These are phyloP conservation scores for Coniosporium tulheliwenetii DNA, from an alignment of 2,329 filamentous ascomycete genomes.

Conservation along the genomic window DNA sequence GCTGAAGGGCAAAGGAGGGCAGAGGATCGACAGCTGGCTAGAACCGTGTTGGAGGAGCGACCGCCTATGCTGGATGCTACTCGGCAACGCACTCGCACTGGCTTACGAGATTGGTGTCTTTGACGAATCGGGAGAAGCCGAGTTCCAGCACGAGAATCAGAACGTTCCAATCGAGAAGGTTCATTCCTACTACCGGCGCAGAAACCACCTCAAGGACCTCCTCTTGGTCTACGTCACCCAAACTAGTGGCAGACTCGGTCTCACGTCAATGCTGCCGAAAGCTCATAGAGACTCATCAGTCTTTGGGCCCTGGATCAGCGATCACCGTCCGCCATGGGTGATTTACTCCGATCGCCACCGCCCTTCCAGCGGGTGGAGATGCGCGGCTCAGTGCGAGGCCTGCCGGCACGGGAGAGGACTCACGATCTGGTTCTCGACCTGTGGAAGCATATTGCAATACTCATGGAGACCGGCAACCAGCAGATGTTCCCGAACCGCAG, in stretches of 20 bases:
- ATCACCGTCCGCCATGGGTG: conserved; percentile 11
- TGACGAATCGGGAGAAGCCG: conserved; percentile 66
- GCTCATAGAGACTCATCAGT: conserved; percentile 13
- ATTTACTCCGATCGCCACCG: conserved; percentile 3
- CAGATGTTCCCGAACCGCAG: conserved; percentile 75
- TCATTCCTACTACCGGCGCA: conserved; percentile 59
- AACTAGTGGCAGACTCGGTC: conserved; percentile 79
- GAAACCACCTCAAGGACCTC: conserved; percentile 67
- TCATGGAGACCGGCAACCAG: conserved; percentile 84
- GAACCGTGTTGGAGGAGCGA: conserved; percentile 87
- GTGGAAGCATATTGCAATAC: conserved; percentile 84
- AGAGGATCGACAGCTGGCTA: conserved; percentile 85
- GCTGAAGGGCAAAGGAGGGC: conserved; percentile 51
- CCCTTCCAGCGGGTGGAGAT: conserved; percentile 4
- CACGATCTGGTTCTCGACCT: conserved; percentile 55
- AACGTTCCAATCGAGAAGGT: conserved; percentile 39
- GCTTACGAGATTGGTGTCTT: conserved; percentile 90
- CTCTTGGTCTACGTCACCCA: conserved; percentile 86
- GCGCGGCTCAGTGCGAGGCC: neutral
- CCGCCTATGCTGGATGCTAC: conserved; percentile 94
- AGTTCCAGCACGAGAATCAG: conserved; percentile 26
- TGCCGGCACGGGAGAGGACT: neutral
- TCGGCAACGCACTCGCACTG: conserved; percentile 78
- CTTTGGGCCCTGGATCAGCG: conserved; percentile 9
- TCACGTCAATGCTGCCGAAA: conserved; percentile 79